Evolutionary conservation across 345 rosid genomes (phyloP).

Genomic region (Eutrema yunnanense): DNA sequence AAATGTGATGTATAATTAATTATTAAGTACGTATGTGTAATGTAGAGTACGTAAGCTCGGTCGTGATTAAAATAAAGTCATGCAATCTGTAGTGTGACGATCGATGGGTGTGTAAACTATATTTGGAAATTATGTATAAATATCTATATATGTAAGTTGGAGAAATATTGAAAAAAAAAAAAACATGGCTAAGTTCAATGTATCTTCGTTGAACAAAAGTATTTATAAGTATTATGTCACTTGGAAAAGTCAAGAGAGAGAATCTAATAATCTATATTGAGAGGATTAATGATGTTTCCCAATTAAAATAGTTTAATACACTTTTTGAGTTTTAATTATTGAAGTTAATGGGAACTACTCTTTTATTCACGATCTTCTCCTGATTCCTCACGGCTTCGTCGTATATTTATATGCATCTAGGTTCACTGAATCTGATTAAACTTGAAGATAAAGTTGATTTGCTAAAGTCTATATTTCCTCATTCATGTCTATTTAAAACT

Average conservation of each 20-base stretch:
- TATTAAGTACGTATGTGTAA: background rate
- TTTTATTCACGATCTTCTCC: slow-evolving; percentile 8
- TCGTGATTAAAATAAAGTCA: slow-evolving; percentile 20
- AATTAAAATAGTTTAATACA: slow-evolving; percentile 21
- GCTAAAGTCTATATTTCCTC: background rate
- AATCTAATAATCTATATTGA: slow-evolving; percentile 5
- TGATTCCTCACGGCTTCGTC: background rate
- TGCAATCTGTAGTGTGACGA: slow-evolving; percentile 10
- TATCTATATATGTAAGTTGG: background rate
- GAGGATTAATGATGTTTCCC: slow-evolving; percentile 26
- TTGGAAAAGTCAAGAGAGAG: slow-evolving; percentile 8
- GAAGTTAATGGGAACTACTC: slow-evolving; percentile 27
- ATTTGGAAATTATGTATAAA: slow-evolving; percentile 3
- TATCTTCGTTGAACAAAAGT: background rate
- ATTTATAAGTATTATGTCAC: background rate
- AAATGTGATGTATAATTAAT: background rate
- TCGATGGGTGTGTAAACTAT: slow-evolving; percentile 10
- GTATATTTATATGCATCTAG: slow-evolving; percentile 14
- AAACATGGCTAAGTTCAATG: slow-evolving; percentile 28
- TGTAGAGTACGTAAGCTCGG: slow-evolving; percentile 18
- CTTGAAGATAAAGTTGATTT: background rate
- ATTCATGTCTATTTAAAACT: background rate
- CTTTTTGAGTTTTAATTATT: slow-evolving; percentile 22
- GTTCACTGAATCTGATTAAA: slow-evolving; percentile 26
- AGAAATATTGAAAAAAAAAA: background rate